Conservation (phyloP, 208 protist species). For the Naegleria lovaniensis region DNA sequence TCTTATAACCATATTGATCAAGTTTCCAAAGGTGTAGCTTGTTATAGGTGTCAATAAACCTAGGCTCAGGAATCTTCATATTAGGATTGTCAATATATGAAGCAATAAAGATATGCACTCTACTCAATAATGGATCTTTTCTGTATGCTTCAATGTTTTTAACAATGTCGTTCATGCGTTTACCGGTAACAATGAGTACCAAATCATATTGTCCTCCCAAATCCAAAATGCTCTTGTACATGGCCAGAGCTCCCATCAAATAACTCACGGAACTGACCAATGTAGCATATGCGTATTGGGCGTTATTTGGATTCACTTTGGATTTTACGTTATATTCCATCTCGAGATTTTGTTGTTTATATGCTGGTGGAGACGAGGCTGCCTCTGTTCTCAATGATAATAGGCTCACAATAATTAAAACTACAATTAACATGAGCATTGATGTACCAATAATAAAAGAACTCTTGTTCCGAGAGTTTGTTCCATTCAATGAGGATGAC, state of each 20-base stretch:
- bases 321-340: not conserved
- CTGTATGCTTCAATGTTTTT: not conserved
- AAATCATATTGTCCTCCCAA: not conserved
- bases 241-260: not conserved
- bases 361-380: too few species aligned
- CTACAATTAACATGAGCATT: too few species aligned
- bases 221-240: not conserved
- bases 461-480: too few species aligned
- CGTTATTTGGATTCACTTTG: not conserved
- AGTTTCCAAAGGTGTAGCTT: not conserved
- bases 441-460: too few species aligned
- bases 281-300: not conserved
- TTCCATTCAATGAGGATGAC: too few species aligned
- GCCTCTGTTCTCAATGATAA: too few species aligned
- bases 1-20: not conserved
- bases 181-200: not conserved
- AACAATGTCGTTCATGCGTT: not conserved
- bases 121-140: not conserved
- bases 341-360: not conserved
- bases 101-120: not conserved
- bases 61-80: not conserved
- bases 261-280: not conserved
- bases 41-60: not conserved
- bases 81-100: not conserved
- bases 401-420: too few species aligned